Conservation (phyloP, 129 eudicot species). For the Flaveria sonorensis region DNA sequence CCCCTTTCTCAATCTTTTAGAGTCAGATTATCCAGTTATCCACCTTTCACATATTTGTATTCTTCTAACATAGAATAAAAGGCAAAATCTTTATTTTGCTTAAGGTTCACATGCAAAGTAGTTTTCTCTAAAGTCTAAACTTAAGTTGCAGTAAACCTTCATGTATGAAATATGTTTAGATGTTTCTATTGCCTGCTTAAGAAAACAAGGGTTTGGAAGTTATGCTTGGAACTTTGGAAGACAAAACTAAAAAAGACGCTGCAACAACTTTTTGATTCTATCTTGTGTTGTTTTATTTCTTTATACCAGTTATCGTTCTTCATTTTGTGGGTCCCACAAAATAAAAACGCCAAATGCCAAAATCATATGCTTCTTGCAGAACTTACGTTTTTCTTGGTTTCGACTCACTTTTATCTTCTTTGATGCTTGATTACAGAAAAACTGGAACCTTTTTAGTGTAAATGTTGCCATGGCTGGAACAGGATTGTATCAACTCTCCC, state of each 20-base stretch:
- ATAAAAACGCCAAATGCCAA: not conserved
- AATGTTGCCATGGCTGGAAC: slow-evolving; percentile 96
- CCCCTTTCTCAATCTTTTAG: not conserved
- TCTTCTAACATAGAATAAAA: not conserved
- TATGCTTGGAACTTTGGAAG: too few species aligned
- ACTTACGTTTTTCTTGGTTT: not conserved
- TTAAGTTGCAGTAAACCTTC: not conserved
- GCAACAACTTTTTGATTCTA: not conserved
- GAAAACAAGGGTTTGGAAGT: too few species aligned
- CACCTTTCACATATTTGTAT: not conserved
- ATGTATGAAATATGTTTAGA: not conserved
- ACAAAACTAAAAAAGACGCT: too few species aligned
- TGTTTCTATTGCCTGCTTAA: not conserved
- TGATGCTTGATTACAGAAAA: slow-evolving; percentile 64
- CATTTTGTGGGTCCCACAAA: not conserved
- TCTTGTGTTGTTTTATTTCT: not conserved
- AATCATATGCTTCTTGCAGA: not conserved
- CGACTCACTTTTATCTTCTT: slow-evolving; percentile 10
- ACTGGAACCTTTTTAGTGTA: slow-evolving; percentile 97
- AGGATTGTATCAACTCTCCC: slow-evolving; percentile 82
- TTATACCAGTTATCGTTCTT: not conserved
- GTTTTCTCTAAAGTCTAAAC: not conserved
- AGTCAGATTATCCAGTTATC: not conserved
- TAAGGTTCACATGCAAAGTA: too few species aligned
- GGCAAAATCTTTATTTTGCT: not conserved